A percentile compares a stretch with the other conserved stretches of the same genome.
phyloP scores from a whole-genome alignment of 208 protist genomes.

The Trypanosoma platydactyli region DNA sequence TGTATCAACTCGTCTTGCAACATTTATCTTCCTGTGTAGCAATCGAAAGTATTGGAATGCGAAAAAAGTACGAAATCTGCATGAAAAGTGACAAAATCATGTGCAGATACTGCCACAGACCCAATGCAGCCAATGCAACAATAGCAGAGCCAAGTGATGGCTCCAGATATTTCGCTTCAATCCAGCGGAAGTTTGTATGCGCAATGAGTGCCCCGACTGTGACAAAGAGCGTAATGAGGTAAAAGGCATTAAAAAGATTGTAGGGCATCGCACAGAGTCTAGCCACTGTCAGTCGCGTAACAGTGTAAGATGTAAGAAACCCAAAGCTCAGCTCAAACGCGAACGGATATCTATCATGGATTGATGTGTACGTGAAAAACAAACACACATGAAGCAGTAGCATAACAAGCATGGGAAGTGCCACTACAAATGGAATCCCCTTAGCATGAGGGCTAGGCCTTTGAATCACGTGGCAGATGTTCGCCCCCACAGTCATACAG shows the following conservation, averaged over 20 bases:
- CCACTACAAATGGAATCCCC: conserved; percentile 34
- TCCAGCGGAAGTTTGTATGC: conserved; percentile 32
- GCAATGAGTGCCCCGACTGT: conserved; percentile 29
- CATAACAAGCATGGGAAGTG: conserved; percentile 45
- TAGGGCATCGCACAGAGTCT: conserved; percentile 78
- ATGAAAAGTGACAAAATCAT: conserved; percentile 64
- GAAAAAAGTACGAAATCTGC: conserved; percentile 32
- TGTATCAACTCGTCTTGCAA: conserved; percentile 3
- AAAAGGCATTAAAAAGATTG: conserved; percentile 41
- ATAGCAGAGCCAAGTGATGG: conserved; percentile 46
- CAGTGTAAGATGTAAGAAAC: conserved; percentile 67
- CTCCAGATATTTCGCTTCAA: conserved; percentile 34
- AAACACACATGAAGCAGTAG: conserved; percentile 51
- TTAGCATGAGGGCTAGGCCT: conserved; percentile 28
- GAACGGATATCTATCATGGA: conserved; percentile 58
- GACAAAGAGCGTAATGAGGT: conserved; percentile 42
- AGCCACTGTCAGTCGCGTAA: conserved; percentile 78
- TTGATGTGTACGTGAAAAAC: conserved; percentile 38
- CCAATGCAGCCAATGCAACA: conserved; percentile 40
- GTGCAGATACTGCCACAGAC: conserved; percentile 56
- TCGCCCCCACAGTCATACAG: conserved; percentile 50
- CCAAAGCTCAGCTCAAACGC: conserved; percentile 80
- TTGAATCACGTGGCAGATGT: conserved; percentile 50
- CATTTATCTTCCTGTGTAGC: neutral
- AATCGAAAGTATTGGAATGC: conserved; percentile 35